Evolutionary conservation across 345 rosid species (phyloP), one percentile per base, ranked within the genome.

Genomic region (Hibiscus syriacus): DNA sequence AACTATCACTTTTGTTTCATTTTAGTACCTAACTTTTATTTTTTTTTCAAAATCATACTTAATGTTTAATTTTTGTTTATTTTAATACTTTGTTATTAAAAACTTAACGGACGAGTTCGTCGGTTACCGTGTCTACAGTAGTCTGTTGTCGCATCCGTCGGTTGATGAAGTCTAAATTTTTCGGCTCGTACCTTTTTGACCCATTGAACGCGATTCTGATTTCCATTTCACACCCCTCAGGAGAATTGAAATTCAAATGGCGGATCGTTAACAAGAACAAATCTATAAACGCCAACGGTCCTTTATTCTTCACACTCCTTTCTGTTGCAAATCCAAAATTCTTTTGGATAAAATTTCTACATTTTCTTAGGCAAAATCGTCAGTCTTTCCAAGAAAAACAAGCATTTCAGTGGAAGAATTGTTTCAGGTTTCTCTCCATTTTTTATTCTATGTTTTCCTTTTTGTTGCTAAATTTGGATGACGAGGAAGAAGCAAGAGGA

Each of bases 201-300:
- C n/a, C n/a, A n/a, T n/a, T n/a, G n/a, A n/a, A n/a, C n/a, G n/a
- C n/a, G n/a, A n/a, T n/a, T n/a, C n/a, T n/a, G n/a, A n/a, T n/a
- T n/a, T n/a, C n/a, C n/a, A n/a, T n/a, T n/a, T n/a, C n/a, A n/a
- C n/a, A n/a, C n/a, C n/a, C n/a, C n/a, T n/a, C n/a, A n/a, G n/a
- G n/a, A n/a, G n/a, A n/a, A n/a, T n/a, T 74, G 81, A 80, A 80
- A 29, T 80, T 80, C 83, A 80, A 80, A 80, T 52, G 57, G 43
- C 58, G 53, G 39, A 64, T 74, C 72, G 62, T 72, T 67, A 32
- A 57, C 16, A 17, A 49, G 55, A 70, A 10, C 39, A 36, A 36
- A 36, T 36, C 39, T 36, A 11, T 36, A 36, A 36, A 53, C 57
- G 74, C 67, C 54, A 81, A 70, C 83, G 81, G 84, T 72, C 79